Evolutionary conservation across 306 rosid genomes (phyloP), one percentile per base, ranked within the genome.

Genomic region (Oemleria cerasiformis): DNA sequence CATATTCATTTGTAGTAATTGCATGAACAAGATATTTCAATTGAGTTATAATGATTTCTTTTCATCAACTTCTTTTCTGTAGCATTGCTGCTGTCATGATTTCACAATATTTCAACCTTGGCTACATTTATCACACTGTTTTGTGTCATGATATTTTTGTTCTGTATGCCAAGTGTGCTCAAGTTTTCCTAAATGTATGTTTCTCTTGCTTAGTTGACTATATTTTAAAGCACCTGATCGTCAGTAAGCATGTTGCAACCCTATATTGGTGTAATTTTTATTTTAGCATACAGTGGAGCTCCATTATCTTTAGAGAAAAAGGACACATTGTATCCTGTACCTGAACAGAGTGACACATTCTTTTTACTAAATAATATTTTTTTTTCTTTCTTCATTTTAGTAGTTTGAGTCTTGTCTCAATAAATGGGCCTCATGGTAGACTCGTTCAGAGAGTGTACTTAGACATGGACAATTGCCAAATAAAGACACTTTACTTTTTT

Each of bases 1-100:
- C 43, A 12, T 63, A 59, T 39, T 70, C 49, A 57, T 38, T 45
- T 44, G 12, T 74, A 67, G 61, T 36, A 30, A 21, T 21, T 47
- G 10, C 13, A 40, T 12, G n/a, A 17, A 9, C 30, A 56, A 56
- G 38, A 56, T 5, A 21, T 58, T 58, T 6, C 40, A 58, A 34
- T 58, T 36, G n/a, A 34, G n/a, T 13, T 30, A 30, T 25, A 43
- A 41, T 72, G 42, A 30, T 25, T 57, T 44, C 40, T 25, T 30
- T 6, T 57, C 30, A 43, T 45, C 19, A 30, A 15, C 11, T 50
- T n/a, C 55, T 34, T 34, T 21, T 23, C 17, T 56, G 61, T 56
- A 21, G 61, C 38, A 10, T 56, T 59, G 34, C 6, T 34, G 43
- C 42, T 59, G 41, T 59, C 39, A 34, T 34, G 19, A 59, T 59